Conservation (phyloP, 2,329 filamentous ascomycete species). For the Cryoendolithus antarcticus region DNA sequence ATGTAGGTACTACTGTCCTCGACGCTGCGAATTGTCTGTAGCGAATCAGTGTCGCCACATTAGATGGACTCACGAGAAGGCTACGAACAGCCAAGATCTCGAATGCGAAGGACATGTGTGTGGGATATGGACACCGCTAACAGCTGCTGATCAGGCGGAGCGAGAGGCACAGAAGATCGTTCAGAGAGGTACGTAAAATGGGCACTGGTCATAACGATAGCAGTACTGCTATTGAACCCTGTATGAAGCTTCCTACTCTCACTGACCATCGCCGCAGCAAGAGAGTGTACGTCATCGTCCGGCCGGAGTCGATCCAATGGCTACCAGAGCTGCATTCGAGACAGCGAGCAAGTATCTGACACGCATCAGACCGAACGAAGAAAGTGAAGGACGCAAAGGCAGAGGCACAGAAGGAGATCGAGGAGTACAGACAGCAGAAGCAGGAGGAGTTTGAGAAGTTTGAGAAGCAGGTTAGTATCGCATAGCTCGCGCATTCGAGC, state of each 20-base stretch:
- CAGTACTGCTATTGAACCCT: conserved; percentile 3
- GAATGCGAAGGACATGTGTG: background rate
- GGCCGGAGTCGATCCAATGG: background rate
- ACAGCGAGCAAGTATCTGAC: conserved; percentile 9
- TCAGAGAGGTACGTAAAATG: conserved; percentile 62
- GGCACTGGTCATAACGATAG: background rate
- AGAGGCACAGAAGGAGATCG: conserved; percentile 96
- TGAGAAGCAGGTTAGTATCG: conserved; percentile 55
- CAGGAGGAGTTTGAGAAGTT: conserved; percentile 93
- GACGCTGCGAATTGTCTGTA: background rate
- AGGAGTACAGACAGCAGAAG: conserved; percentile 79
- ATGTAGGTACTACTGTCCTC: conserved; percentile 52
- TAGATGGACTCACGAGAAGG: background rate
- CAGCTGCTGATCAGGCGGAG: conserved; percentile 57
- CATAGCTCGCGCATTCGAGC: no score
- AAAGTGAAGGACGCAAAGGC: conserved; percentile 90
- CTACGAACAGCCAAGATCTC: background rate
- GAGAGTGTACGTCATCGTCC: conserved; percentile 58
- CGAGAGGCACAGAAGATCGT: conserved; percentile 98
- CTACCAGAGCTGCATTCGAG: conserved; percentile 5
- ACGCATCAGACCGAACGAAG: conserved; percentile 69
- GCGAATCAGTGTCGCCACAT: background rate
- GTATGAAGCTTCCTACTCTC: background rate
- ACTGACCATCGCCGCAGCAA: conserved; percentile 41
- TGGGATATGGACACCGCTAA: conserved; percentile 20